phyloP scores from a whole-genome alignment of 2,329 filamentous ascomycete species.

The Trichoderma hamatum region DNA sequence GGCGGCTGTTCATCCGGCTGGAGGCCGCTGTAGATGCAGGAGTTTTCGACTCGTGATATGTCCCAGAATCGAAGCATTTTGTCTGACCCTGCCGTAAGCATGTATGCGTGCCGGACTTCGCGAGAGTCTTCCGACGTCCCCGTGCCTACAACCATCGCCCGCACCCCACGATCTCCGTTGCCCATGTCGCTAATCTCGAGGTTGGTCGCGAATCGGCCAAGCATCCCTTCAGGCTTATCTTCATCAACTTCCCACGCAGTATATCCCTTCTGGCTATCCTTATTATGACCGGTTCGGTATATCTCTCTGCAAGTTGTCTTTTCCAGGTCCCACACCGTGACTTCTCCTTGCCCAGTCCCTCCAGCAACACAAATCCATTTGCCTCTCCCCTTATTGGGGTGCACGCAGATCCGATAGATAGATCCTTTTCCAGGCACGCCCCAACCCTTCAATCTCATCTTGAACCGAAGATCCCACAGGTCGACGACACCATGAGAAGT shows the following conservation, averaged over 20 bases:
- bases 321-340: conserved; percentile 95
- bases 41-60: conserved; percentile 74
- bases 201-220: conserved; percentile 78
- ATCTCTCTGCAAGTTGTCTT: conserved; percentile 87
- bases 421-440: conserved; percentile 78
- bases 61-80: conserved; percentile 96
- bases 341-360: conserved; percentile 82
- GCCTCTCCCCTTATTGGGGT: conserved; percentile 76
- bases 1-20: conserved; percentile 70
- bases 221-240: conserved; percentile 82
- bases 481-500: conserved; percentile 92
- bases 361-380: conserved; percentile 88
- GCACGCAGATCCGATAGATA: conserved; percentile 77
- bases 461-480: conserved; percentile 96
- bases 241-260: conserved; percentile 89
- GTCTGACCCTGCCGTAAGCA: conserved; percentile 86
- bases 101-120: conserved; percentile 77
- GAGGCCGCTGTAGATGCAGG: conserved; percentile 78
- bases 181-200: conserved; percentile 63
- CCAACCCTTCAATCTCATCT: conserved; percentile 84
- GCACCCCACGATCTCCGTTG: conserved; percentile 67
- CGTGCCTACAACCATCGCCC: conserved; percentile 73
- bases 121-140: conserved; percentile 71
- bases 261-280: conserved; percentile 67
- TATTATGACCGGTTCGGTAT: conserved; percentile 70